Percentiles rank a stretch among this genome's conserved stretches.
phyloP scores from a whole-genome alignment of 495 filamentous ascomycete species.

The Podospora sp. region DNA sequence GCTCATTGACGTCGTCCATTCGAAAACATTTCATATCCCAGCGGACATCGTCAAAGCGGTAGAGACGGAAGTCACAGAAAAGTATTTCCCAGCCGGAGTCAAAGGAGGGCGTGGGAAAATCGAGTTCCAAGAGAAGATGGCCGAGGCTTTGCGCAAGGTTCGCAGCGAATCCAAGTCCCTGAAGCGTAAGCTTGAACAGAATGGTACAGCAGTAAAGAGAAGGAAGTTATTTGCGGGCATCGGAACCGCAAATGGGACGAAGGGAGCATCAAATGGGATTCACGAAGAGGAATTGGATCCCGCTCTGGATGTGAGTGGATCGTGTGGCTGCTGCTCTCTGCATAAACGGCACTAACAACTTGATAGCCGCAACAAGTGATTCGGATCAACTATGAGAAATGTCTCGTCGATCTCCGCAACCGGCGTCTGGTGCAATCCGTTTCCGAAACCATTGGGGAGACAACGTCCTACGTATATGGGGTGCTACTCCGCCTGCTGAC shows the following conservation, averaged over 20 bases:
- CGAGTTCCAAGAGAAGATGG: slow-evolving; percentile 56
- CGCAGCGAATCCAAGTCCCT: slow-evolving; percentile 47
- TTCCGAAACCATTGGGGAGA: slow-evolving; percentile 60
- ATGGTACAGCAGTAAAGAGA: slow-evolving; percentile 47
- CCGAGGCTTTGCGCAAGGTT: slow-evolving; percentile 55
- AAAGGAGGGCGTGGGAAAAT: slow-evolving; percentile 60
- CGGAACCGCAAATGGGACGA: slow-evolving; percentile 30
- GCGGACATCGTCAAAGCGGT: slow-evolving; percentile 41
- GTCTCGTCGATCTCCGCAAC: slow-evolving; percentile 78
- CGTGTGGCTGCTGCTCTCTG: neutral
- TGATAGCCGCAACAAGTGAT: slow-evolving; percentile 61
- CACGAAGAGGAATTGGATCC: slow-evolving; percentile 46
- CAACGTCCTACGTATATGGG: slow-evolving; percentile 73
- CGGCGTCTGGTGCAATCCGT: slow-evolving; percentile 67
- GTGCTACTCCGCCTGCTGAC: slow-evolving; percentile 71
- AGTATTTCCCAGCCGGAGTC: slow-evolving; percentile 40
- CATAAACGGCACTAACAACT: slow-evolving; percentile 32
- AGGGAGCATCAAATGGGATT: slow-evolving; percentile 8
- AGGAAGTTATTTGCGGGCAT: slow-evolving; percentile 49
- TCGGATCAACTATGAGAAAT: slow-evolving; percentile 83
- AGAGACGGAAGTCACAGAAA: slow-evolving; percentile 47
- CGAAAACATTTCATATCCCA: slow-evolving; percentile 42
- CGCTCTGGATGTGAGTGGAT: slow-evolving; percentile 39
- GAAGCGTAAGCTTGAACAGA: slow-evolving; percentile 52
- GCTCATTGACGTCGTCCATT: slow-evolving; percentile 46